Evolutionary conservation across 805 yeast genomes (phyloP), one percentile per base, ranked within the genome.

Genomic region (Dipodascopsis tothii): DNA sequence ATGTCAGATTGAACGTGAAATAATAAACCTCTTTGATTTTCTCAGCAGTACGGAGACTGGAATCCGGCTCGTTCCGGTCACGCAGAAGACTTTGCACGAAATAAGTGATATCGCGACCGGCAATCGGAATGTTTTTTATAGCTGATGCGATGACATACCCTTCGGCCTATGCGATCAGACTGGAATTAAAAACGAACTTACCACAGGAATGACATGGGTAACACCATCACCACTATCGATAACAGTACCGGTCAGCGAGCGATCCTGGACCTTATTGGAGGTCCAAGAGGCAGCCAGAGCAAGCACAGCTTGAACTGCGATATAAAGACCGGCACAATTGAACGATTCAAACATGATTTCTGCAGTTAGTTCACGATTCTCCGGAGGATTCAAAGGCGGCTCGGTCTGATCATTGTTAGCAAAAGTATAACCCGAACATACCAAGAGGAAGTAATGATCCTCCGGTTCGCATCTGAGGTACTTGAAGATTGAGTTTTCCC

Each of bases 231-330:
- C 98, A 2, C 94, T 81, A 63, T 92, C 98, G 57, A 92, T 90
- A 54, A 92, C 99, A 0, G 97, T 92, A 65, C 99, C 99, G 5
- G 98, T 92, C 56, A 92, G 72, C 1, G 97, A 86, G 65, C 96
- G 79, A 60, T 90, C 98, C 48, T 80, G 81, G 23, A 87, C 97
- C 62, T 92, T 92, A 16, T 95, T 79, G 11, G 95, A 84, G 3
- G 98, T 90, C 99, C 99, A 92, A 5, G 96, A 86, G 1, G 98
- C 98, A 4, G 99, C 99, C 56, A 92, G 73, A 0, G 99, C 99
- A 52, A 92, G 72, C 33, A 92, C 99, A 0, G 99, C 99, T 70
- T 92, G 99, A 14, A 92, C 99, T 11, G 98, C 98, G 60, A 92
- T 92, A 67, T 92, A 92, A 50, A 92, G 72, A 48, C 99, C 99